Base-by-base conservation (phyloP, 1,139 yeast genomes). In the Magnusiomyces magnusii region DNA sequence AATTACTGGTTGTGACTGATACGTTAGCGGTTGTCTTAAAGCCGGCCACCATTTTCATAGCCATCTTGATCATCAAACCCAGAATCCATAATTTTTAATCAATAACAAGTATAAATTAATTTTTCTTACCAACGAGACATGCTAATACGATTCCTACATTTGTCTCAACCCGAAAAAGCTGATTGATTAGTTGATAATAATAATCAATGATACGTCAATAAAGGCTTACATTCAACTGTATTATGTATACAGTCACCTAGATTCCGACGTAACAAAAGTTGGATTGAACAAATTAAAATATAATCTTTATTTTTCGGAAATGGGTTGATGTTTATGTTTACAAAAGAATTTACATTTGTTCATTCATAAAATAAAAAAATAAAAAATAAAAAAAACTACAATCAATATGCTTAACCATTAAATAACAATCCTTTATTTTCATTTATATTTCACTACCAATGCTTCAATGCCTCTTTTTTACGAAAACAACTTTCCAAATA, bases 61-160 rank as follows among this genome's bases (percentile, higher is more conserved):
- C 23, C 23, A 15, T 23, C 13, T 2, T 28, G 19, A 9, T 51
- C 31, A 5, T 19, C n/a, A 10, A 7, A 5, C 2, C 53, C 15
- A 7, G 27, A 5, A n/a, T n/a, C n/a, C n/a, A n/a, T n/a, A n/a
- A n/a, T n/a, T n/a, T n/a, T n/a, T n/a, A n/a, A n/a, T n/a, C n/a
- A n/a, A n/a, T n/a, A n/a, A n/a, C n/a, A n/a, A n/a, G n/a, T n/a
- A n/a, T n/a, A n/a, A n/a, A n/a, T n/a, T n/a, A n/a, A n/a, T n/a
- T n/a, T n/a, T n/a, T n/a, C 58, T 53, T 81, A 69, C 9, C 57
- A 9, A 69, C 25, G 15, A 70, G 54, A 7, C 70, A 76, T 0
- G 84, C 93, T 15, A 88, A 67, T 0, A 78, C 82, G 1, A 87
- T 85, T 3, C 87, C 84, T 87, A 73, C 96, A 88, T 1, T 87